These are phyloP conservation scores for Lobosporangium transversale DNA, from an alignment of 192 early-diverging fungal species.

Conservation along the genomic window DNA sequence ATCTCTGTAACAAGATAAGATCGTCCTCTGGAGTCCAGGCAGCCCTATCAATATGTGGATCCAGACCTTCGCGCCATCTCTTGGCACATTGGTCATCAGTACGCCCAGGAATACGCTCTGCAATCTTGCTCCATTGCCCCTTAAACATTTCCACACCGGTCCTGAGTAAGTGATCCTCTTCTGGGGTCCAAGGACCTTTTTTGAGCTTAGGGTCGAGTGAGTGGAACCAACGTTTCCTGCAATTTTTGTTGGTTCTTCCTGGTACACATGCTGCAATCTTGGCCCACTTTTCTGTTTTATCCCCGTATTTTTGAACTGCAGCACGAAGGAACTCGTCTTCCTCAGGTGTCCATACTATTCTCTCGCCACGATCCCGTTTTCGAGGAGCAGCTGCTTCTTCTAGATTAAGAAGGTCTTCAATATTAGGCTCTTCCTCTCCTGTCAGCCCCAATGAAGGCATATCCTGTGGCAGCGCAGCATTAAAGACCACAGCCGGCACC, in stretches of 20 bases:
- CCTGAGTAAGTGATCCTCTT: conserved; percentile 79
- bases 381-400: conserved; percentile 26
- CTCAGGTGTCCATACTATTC: conserved; percentile 76
- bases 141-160: conserved; percentile 75
- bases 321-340: conserved; percentile 79
- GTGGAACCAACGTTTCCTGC: conserved; percentile 85
- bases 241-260: conserved; percentile 83
- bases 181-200: conserved; percentile 83
- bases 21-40: conserved; percentile 79
- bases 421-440: conserved; percentile 9
- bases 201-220: conserved; percentile 78
- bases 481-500: conserved; percentile 31
- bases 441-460: conserved; percentile 33
- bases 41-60: conserved; percentile 80
- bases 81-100: conserved; percentile 93
- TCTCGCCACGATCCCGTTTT: conserved; percentile 40
- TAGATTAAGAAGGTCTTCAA: conserved; percentile 26
- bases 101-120: conserved; percentile 78
- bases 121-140: conserved; percentile 87
- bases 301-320: conserved; percentile 79
- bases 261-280: conserved; percentile 81
- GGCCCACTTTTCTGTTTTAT: conserved; percentile 82
- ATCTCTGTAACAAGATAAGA: conserved; percentile 66
- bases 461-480: conserved; percentile 12
- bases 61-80: conserved; percentile 87